phyloP scores from a whole-genome alignment of 2,329 filamentous ascomycete genomes.

The Ophiostoma australiae region DNA sequence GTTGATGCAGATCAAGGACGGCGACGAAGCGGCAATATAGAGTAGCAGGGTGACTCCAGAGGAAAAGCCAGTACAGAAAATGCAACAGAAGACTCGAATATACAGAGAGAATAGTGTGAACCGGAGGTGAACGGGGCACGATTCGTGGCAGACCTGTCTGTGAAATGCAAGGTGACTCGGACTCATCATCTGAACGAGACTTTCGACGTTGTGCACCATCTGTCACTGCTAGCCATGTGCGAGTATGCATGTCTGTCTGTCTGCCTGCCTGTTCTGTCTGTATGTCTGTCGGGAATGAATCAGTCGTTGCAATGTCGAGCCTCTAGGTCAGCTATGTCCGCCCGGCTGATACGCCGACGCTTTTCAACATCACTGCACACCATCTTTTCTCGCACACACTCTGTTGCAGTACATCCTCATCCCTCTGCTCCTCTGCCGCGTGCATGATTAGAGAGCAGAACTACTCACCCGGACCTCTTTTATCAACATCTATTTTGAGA shows the following conservation, averaged over 20 bases:
- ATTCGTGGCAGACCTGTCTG: not conserved
- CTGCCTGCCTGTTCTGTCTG: not conserved
- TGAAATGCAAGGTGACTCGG: not conserved
- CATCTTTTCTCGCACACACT: not conserved
- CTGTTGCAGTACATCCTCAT: not conserved
- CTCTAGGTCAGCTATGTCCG: not conserved
- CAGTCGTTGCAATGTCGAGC: not conserved
- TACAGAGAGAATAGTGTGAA: not conserved
- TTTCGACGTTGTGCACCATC: not conserved
- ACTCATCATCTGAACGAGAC: slow-evolving; percentile 5
- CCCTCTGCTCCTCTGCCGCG: not conserved
- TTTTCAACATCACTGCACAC: not conserved
- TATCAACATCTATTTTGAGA: not conserved
- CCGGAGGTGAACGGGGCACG: not conserved
- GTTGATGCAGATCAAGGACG: not conserved
- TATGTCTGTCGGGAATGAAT: not conserved
- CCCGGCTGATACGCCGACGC: not conserved
- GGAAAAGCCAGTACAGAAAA: not conserved
- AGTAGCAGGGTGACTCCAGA: not conserved
- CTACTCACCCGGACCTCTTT: not conserved
- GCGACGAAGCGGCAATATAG: not conserved
- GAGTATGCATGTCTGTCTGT: not conserved
- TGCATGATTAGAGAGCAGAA: not conserved
- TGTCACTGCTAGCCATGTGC: not conserved
- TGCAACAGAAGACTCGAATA: not conserved